phyloP scores from a whole-genome alignment of 2,329 filamentous ascomycete species.

The Ascosphaera apis region DNA sequence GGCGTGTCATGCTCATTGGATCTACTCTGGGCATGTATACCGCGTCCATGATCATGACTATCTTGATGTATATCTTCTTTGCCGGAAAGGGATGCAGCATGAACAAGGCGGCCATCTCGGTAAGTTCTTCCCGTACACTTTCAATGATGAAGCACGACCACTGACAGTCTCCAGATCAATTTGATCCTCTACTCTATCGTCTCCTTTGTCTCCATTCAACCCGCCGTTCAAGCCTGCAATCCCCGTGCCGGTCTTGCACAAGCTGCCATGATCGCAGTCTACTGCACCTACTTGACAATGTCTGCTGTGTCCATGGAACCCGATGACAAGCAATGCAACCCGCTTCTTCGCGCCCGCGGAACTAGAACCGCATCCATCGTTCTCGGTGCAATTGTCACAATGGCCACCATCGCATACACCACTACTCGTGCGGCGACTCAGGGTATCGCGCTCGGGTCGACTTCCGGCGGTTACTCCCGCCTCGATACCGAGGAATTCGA shows the following conservation, averaged over 20 bases:
- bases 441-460: conserved; percentile 34
- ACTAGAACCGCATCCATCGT: conserved; percentile 79
- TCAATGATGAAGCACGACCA: neutral
- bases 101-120: conserved; percentile 88
- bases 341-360: conserved; percentile 59
- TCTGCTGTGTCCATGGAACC: conserved; percentile 98
- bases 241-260: conserved; percentile 89
- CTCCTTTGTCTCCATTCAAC: conserved; percentile 71
- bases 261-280: conserved; percentile 87
- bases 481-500: conserved; percentile 43
- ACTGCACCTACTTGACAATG: conserved; percentile 97
- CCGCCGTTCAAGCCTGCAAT: conserved; percentile 73
- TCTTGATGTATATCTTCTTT: conserved; percentile 95
- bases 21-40: conserved; percentile 89
- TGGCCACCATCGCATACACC: conserved; percentile 92
- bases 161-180: conserved; percentile 48
- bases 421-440: conserved; percentile 91
- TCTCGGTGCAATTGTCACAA: conserved; percentile 82
- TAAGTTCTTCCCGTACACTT: conserved; percentile 12
- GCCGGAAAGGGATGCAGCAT: conserved; percentile 60
- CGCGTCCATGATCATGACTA: conserved; percentile 74
- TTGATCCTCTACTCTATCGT: conserved; percentile 60
- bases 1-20: conserved; percentile 71
- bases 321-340: conserved; percentile 84
- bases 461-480: conserved; percentile 29